phyloP scores from a whole-genome alignment of 345 rosid species.

The Eucalyptus pauciflora region DNA sequence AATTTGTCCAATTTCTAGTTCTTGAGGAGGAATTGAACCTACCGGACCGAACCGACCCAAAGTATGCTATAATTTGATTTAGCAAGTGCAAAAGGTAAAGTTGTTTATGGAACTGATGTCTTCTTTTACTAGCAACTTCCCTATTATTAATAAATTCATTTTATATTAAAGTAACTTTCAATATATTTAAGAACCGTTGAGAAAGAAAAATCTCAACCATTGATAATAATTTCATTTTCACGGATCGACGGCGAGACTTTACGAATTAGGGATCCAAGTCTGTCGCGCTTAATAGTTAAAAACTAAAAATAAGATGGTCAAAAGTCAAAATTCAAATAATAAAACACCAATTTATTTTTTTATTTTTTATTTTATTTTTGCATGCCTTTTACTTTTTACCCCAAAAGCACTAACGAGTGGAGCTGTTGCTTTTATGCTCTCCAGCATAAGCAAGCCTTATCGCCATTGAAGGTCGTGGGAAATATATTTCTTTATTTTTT shows the following conservation, averaged over 20 bases:
- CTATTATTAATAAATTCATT: too few relatives aligned
- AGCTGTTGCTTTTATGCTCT: neutral
- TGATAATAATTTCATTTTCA: neutral
- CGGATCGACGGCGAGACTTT: neutral
- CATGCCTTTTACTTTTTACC: neutral
- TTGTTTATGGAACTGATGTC: too few relatives aligned
- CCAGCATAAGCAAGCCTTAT: neutral
- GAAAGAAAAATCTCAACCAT: too few relatives aligned
- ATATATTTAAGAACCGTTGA: too few relatives aligned
- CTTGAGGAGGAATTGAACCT: too few relatives aligned
- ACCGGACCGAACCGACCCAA: fast-evolving
- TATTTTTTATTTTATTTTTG: neutral
- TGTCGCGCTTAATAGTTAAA: too few relatives aligned
- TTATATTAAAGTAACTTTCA: too few relatives aligned
- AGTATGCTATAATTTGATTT: too few relatives aligned
- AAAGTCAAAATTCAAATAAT: neutral
- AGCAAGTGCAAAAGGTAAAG: too few relatives aligned
- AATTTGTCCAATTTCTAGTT: fast-evolving
- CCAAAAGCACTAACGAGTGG: neutral
- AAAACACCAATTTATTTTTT: neutral
- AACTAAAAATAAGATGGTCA: neutral
- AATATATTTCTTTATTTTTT: neutral
- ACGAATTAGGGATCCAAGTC: neutral
- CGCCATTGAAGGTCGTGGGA: neutral
- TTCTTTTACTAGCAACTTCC: too few relatives aligned